Base-by-base conservation (phyloP, 352 stramenopile species). In the Pythium aquatile region DNA sequence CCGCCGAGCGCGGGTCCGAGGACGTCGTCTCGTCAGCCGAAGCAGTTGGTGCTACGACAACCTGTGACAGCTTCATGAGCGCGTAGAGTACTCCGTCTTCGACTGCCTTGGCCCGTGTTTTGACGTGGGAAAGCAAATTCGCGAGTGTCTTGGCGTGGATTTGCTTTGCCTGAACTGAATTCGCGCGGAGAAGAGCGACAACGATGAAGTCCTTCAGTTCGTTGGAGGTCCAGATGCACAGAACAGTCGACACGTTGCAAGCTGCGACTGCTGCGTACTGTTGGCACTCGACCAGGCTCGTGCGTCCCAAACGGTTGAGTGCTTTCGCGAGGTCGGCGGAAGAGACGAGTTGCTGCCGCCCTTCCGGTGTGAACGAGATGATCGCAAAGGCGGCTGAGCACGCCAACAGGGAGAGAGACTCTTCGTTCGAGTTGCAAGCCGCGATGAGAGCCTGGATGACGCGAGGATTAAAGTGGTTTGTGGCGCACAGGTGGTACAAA, bases 191-290 rank as follows among this genome's bases (percentile, higher is more conserved):
- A 28, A 94, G 51, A 13, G 85, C 83, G 3, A 94, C 81, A 1
- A 92, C 85, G 13, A 92, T 90, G 35, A 94, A 91, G 61, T 94
- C 85, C 37, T 91, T 91, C 2, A 94, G 79, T 56, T 94, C 85
- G 0, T 74, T 58, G 0, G 80, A 88, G 1, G 72, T 86, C 85
- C 85, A 94, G 20, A 91, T 84, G 62, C 83, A 94, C 37, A 73
- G 58, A 1, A 86, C 35, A 0, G 76, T 85, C 1, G 85, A 88
- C 3, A 91, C 80, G 32, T 94, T 94, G 55, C 85, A 94, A 0
- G 85, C 85, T 1, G 85, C 84, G 37, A 94, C 85, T 1, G 85
- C 83, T 16, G 85, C 85, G 42, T 92, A 90, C 42, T 92, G 83
- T 54, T 94, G 85, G 14, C 81, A 90, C 61, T 91, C 83, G 1